Evolutionary conservation across 306 rosid genomes (phyloP), one percentile per base, ranked within the genome.

Genomic region (Quercus wislizeni): DNA sequence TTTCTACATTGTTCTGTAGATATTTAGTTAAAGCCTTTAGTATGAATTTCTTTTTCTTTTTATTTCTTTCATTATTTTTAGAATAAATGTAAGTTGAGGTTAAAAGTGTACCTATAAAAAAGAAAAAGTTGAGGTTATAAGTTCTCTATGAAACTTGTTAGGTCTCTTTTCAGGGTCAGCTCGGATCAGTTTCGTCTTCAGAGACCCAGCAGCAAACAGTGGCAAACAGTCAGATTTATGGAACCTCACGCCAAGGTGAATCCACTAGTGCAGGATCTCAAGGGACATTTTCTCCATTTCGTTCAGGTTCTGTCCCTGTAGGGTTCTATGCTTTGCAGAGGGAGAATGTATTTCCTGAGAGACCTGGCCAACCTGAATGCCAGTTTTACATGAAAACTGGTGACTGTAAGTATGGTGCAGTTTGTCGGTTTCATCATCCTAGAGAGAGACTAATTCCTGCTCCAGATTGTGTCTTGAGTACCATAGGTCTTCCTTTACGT

Each of bases 351-450:
- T 94, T 94, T 85, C 99, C 99, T 52, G 99, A 94, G 85, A 90
- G 97, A 81, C 97, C 94, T 73, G 99, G 93, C 79, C 97, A 92
- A 87, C 97, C 99, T 28, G 97, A 94, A 84, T 94, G 99, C 84
- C 97, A 90, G 80, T 94, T 94, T 87, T 94, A 94, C 91, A 91
- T 94, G 93, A 94, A 94, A 81, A 94, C 99, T 0, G 99, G 99
- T 73, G 99, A 94, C 83, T 94, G 99, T 79, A 92, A 94, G 87
- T 94, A 92, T 55, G 99, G 99, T 75, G 93, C 95, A 18, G 99
- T 92, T 80, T 94, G 99, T 84, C 91, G 94, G 82, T 94, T 94
- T 77, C 97, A 94, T 83, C 99, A 94, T 83, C 99, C 99, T 25
- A 89, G 91, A 46, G 97, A 94, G 87, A 88, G 99, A 85, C 69